Conservation (phyloP, 345 rosid genomes). For the Diplotaxis tenuifolia region DNA sequence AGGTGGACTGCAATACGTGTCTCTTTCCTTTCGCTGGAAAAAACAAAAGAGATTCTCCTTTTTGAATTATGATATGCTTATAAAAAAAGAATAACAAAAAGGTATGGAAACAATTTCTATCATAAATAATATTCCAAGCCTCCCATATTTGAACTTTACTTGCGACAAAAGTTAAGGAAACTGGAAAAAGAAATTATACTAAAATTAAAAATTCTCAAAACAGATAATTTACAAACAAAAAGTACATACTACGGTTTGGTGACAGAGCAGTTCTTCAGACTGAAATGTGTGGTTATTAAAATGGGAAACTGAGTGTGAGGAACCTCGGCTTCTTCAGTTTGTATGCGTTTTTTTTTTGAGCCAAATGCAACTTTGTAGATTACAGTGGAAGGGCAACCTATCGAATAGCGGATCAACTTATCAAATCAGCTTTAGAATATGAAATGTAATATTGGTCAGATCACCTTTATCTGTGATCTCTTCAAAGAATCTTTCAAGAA, state of each 20-base stretch:
- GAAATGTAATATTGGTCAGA: neutral
- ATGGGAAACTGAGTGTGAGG: neutral
- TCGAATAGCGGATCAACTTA: neutral
- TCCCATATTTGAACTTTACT: neutral
- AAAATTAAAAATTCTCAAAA: neutral
- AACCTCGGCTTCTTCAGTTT: neutral
- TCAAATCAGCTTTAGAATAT: neutral
- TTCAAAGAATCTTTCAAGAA: no score
- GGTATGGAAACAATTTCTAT: neutral
- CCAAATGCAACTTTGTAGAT: neutral
- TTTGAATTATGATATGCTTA: neutral
- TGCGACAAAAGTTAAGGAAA: neutral
- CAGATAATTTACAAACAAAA: neutral
- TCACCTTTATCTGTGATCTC: no score
- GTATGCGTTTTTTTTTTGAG: neutral
- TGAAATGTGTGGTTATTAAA: neutral
- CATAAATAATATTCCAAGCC: neutral
- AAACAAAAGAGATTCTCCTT: conserved; percentile 16
- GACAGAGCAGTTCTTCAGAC: neutral
- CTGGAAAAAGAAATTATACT: neutral
- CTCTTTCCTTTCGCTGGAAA: neutral
- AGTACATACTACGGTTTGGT: neutral
- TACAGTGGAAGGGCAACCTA: neutral
- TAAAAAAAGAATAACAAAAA: neutral
- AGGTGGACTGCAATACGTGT: conserved; percentile 25